Evolutionary conservation across 2,329 filamentous ascomycete species (phyloP).

Genomic region (Fusarium musae): DNA sequence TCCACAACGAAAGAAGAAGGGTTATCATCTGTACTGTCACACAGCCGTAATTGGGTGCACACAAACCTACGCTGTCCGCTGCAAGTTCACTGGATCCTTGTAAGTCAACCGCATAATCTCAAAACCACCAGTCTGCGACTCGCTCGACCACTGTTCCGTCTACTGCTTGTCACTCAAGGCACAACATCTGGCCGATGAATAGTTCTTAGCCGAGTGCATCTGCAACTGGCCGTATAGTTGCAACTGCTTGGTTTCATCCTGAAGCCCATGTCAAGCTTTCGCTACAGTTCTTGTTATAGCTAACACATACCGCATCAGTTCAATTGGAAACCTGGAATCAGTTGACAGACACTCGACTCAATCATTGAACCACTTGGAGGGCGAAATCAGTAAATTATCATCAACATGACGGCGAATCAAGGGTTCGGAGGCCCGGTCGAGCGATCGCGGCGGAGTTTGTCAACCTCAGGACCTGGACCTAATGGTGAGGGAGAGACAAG

Average conservation of each 20-base stretch:
- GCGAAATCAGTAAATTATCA: not conserved
- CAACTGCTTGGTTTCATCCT: conserved; percentile 31
- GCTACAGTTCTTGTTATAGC: conserved; percentile 6
- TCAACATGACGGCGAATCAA: conserved; percentile 58
- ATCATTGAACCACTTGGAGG: not conserved
- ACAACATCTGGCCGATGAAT: conserved; percentile 32
- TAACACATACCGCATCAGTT: conserved; percentile 18
- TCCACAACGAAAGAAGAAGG: conserved; percentile 1
- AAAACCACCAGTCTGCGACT: conserved; percentile 8
- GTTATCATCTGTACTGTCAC: conserved; percentile 15
- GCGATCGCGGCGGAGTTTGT: conserved; percentile 50
- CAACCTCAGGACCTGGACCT: conserved; percentile 55
- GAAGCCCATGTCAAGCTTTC: not conserved
- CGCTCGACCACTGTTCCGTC: conserved; percentile 4
- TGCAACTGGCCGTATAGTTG: conserved; percentile 45
- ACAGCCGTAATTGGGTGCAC: conserved; percentile 29
- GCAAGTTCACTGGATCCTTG: conserved; percentile 34
- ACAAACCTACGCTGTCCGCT: conserved; percentile 23
- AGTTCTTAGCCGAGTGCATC: conserved; percentile 37
- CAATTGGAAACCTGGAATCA: not conserved
- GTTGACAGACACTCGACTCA: not conserved
- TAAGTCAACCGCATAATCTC: conserved; percentile 38
- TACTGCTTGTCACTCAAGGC: conserved; percentile 27
- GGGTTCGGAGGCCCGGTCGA: conserved; percentile 56
- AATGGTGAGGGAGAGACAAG: conserved; percentile 58